Base-by-base conservation (phyloP, 768 basidiomycete species). In the Mrakia blollopis region DNA sequence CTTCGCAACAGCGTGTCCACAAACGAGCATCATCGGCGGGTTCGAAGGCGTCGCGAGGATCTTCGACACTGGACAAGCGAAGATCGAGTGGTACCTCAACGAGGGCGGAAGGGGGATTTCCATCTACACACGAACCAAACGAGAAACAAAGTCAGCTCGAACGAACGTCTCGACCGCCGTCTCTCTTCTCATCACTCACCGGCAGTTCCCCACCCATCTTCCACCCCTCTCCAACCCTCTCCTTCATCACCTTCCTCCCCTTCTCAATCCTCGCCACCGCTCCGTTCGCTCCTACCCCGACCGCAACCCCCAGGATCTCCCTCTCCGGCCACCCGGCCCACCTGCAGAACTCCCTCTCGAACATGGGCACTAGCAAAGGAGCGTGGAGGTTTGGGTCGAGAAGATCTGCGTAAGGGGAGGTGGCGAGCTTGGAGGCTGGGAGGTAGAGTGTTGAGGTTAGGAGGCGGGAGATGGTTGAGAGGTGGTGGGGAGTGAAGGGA, bases 11-110 rank as follows among this genome's bases (percentile, higher is more conserved):
- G 97, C 94, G 84, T 99, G 97, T 2, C 96, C 97, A 82, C 97
- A 98, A 5, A 86, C 85, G 87, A 99, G 91, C 92, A 98, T 95
- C 93, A 97, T 97, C 0, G 97, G 96, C 13, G 94, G 97, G 83
- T 99, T 99, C 76, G 87, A 84, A 72, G 76, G 71, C 6, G 92
- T 95, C 32, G 94, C 90, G 84, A 97, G 96, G 81, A 98, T 96
- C 84, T 98, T 98, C 13, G 94, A 96, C 30, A 99, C 97, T 0
- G 97, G 93, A 83, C 97, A 99, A 67, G 94, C 90, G 83, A 99
- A 98, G 76, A 98, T 91, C 0, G 95, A 97, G 83, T 99, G 97
- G 84, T 95, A 98, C 39, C 94, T 87, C 81, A 95, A 91, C 79
- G 92, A 89, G 2, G 92, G 86, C 1, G 91, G 88, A 16, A 98